Evolutionary conservation across 2,329 filamentous ascomycete genomes (phyloP), one percentile per base, ranked within the genome.

Genomic region (Davidsoniella virescens): DNA sequence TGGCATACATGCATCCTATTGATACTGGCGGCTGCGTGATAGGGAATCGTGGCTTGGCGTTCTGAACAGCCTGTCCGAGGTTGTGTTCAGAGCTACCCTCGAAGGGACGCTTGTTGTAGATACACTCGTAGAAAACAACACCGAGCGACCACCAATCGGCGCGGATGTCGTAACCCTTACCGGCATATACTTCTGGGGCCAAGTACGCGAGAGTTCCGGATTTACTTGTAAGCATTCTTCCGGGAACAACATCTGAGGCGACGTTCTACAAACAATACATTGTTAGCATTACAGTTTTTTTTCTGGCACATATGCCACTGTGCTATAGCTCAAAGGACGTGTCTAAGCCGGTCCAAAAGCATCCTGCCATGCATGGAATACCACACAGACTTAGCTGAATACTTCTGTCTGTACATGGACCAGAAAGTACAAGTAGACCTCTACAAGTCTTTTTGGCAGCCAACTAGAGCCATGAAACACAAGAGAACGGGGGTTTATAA

Each of bases 131-230:
- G 64, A 96, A 96, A n/a, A 94, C 75, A 43, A 98, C 92, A 45
- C 92, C 92, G 18, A 98, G 67, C 5, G 92, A 96, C 92, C 92
- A 98, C 92, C 92, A 98, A 63, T 98, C 92, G 40, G 92, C 88
- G 58, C 92, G 85, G 44, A 80, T 79, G 54, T 84, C 81, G 61
- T 98, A 98, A 38, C 92, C 92, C 54, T 80, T 82, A 45, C 90
- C 90, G 56, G 81, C 76, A 60, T 96, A 98, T 2, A 96, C 92
- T 64, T 98, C 92, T 4, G 92, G 92, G 1, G 90, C 88, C 6
- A 98, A 77, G 62, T 98, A 98, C 49, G 92, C 92, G 52, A 98
- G 69, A 0, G 92, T 98, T 29, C 92, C 92, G 0, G 92, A 98
- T 65, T 94, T 96, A 72, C 92, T 96, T 2, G 87, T 93, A 47